Evolutionary conservation across 2,329 filamentous ascomycete genomes (phyloP).

Genomic region (Xylariaceae sp.): DNA sequence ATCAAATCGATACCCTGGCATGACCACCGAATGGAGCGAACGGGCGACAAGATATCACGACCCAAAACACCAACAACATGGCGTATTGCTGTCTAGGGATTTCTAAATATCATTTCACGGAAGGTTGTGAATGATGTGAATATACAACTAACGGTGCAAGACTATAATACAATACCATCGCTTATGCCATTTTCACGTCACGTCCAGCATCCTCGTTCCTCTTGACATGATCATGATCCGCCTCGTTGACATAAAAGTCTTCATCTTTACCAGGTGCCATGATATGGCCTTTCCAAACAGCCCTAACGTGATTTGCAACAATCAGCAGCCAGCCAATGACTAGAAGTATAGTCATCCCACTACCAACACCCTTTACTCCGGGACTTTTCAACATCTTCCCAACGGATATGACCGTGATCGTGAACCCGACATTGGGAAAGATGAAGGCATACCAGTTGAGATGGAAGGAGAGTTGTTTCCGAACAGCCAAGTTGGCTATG

Average conservation of each 20-base stretch:
- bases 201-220: constrained; percentile 2
- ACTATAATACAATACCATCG: too few relatives aligned
- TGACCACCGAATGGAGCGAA: too few relatives aligned
- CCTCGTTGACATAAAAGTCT: constrained; percentile 33
- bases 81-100: too few relatives aligned
- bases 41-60: too few relatives aligned
- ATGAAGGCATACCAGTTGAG: constrained; percentile 61
- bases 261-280: constrained; percentile 59
- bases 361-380: constrained; percentile 50
- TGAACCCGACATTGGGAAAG: constrained; percentile 63
- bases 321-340: constrained; percentile 54
- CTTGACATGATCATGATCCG: constrained; percentile 22
- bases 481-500: constrained; percentile 26
- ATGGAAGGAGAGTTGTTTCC: constrained; percentile 33
- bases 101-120: too few relatives aligned
- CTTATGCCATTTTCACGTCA: too few relatives aligned
- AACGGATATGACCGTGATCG: constrained; percentile 54
- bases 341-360: constrained; percentile 52
- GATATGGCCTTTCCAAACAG: constrained; percentile 48
- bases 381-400: constrained; percentile 49
- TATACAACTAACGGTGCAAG: too few relatives aligned
- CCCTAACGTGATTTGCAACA: constrained; percentile 44
- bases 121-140: too few relatives aligned
- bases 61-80: too few relatives aligned
- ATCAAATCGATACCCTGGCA: too few relatives aligned